Evolutionary conservation across 2,329 filamentous ascomycete genomes (phyloP).

Genomic region (Penicillium janthinellum): DNA sequence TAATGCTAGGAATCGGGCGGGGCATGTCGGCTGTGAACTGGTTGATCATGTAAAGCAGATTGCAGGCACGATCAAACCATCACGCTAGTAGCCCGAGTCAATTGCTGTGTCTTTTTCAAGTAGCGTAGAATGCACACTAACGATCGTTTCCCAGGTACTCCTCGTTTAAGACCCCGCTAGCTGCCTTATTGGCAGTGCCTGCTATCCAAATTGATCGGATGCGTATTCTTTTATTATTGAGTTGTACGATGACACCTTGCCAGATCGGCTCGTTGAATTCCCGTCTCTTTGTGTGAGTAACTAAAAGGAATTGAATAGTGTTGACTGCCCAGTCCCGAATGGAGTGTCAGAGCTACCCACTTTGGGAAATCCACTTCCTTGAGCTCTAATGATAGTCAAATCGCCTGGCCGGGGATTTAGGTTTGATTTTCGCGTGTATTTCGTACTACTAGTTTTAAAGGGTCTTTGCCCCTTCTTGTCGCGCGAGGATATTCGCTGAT

Average conservation of each 20-base stretch:
- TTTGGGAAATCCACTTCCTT: conserved; percentile 69
- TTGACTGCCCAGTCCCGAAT: background rate
- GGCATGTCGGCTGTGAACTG: conserved; percentile 37
- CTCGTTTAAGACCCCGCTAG: conserved; percentile 73
- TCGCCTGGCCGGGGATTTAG: conserved; percentile 43
- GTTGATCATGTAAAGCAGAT: conserved; percentile 63
- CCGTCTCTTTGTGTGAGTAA: conserved; percentile 56
- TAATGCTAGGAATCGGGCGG: conserved; percentile 74
- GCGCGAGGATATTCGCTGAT: conserved; percentile 56
- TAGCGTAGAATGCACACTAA: conserved; percentile 48
- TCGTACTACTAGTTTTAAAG: conserved; percentile 56
- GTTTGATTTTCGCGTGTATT: conserved; percentile 57
- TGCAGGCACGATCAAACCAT: conserved; percentile 78
- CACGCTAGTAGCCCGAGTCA: no score
- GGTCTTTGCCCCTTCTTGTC: conserved; percentile 47
- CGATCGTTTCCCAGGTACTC: conserved; percentile 73
- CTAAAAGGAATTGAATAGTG: background rate
- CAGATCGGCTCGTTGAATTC: conserved; percentile 77
- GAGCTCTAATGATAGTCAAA: conserved; percentile 57
- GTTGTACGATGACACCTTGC: conserved; percentile 67
- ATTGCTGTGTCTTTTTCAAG: no score
- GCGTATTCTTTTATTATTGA: conserved; percentile 58
- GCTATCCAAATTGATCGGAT: conserved; percentile 81
- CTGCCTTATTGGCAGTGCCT: conserved; percentile 75
- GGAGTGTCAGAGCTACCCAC: conserved; percentile 36